These are phyloP conservation scores for Casuarina equisetifolia DNA, from an alignment of 306 rosid species.

Conservation along the genomic window DNA sequence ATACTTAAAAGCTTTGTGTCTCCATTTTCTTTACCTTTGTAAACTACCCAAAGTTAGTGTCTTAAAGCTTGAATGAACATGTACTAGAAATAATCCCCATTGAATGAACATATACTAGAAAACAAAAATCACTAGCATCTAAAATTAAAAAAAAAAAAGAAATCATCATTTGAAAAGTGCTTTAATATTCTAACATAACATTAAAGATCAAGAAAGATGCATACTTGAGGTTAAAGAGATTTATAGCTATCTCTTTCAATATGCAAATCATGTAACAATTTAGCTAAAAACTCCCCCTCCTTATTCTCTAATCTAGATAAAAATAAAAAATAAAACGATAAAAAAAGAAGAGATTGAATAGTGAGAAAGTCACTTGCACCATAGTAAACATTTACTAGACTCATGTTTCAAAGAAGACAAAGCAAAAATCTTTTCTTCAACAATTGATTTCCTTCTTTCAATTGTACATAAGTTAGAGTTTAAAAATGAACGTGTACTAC, in stretches of 20 bases:
- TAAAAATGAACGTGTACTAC: constrained; percentile 11
- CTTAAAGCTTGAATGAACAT: too few species aligned
- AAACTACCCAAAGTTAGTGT: not conserved
- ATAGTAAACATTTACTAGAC: not conserved
- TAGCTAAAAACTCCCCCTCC: constrained; percentile 35
- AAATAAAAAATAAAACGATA: not conserved
- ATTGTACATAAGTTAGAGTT: constrained; percentile 30
- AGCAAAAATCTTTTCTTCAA: constrained; percentile 63
- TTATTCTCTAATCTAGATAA: constrained; percentile 47
- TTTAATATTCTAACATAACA: too few species aligned
- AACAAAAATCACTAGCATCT: not conserved
- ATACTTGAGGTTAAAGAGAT: constrained; percentile 65
- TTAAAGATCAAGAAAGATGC: not conserved
- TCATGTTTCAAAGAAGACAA: not conserved
- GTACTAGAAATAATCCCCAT: not conserved
- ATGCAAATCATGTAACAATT: constrained; percentile 41
- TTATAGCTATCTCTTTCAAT: constrained; percentile 52
- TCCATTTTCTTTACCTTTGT: not conserved
- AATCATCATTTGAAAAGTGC: too few species aligned
- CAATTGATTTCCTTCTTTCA: constrained; percentile 59
- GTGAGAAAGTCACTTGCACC: not conserved
- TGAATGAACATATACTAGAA: too few species aligned
- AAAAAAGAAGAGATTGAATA: not conserved
- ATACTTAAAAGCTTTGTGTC: not conserved
- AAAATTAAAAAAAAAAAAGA: not conserved